These are phyloP conservation scores for Hypseocharis bilobata DNA, from an alignment of 441 rosid genomes.

Conservation along the genomic window DNA sequence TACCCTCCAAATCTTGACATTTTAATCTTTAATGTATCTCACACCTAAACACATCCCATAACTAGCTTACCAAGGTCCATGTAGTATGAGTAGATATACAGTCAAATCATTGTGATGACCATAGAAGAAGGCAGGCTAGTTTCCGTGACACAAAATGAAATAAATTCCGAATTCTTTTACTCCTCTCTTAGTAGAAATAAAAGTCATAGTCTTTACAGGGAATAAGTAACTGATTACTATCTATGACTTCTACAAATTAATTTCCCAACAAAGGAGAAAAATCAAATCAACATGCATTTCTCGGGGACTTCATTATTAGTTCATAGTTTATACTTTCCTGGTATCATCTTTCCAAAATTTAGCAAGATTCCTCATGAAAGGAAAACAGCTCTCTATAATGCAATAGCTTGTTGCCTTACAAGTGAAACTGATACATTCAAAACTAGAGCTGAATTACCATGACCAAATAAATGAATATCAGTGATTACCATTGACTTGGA, in stretches of 20 bases:
- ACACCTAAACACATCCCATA: no score
- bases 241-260: neutral
- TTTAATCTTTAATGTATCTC: no score
- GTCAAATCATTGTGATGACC: no score
- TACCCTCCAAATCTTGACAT: no score
- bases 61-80: no score
- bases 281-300: neutral
- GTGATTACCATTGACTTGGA: slow-evolving; percentile 58
- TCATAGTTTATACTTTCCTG: neutral
- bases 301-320: neutral
- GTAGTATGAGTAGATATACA: no score
- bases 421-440: neutral
- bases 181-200: no score
- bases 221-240: neutral
- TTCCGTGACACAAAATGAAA: no score
- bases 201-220: neutral
- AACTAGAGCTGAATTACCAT: neutral
- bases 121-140: no score
- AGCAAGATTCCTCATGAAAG: no score
- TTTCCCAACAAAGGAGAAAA: neutral
- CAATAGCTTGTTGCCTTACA: neutral
- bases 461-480: slow-evolving; percentile 14
- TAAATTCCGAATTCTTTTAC: no score
- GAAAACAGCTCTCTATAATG: neutral
- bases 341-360: neutral